Base-by-base conservation (phyloP, 768 basidiomycete species). In the Calocera cornea region DNA sequence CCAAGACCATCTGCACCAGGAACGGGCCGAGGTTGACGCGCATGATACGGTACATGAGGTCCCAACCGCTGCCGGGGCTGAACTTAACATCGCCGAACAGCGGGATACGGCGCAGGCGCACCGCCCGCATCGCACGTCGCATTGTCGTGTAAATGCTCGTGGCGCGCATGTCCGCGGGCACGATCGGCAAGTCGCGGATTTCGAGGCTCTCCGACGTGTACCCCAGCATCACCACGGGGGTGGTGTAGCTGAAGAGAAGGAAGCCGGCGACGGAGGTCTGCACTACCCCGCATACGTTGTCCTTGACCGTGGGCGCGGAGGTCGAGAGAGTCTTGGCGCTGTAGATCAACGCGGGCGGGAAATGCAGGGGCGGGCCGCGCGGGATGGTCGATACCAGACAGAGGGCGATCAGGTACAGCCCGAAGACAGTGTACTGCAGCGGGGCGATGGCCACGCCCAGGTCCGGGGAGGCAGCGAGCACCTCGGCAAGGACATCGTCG, bases 231-330 rank as follows among this genome's bases (percentile, higher is more conserved):
- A 95, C 85, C 16, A 97, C 90, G 69, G 88, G 86, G 0, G 92
- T 94, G 40, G 89, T 91, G 75, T 92, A 94, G 17, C 86, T 86
- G 76, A 97, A 97, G n/a, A 93, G 77, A 3, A 97, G 76, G 64
- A 79, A 77, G 67, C 83, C 83, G 16, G 71, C 70, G 12, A 79
- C 73, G 14, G 71, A 75, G 11, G 68, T 69, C 38, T 73, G 70
- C 3, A 72, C 73, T 60, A 84, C 73, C 0, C 88, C 88, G 64
- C 84, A 86, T 19, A 95, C 90, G 72, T 95, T 95, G 69, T 87
- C 82, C 41, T 81, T 76, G n/a, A 83, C 82, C n/a, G 75, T 75
- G 67, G 86, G 88, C 5, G 87, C 88, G 41, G 82, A 80, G 2
- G 79, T 74, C 66, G 80, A 78, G 38, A 89, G 78, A 0, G 80